A percentile compares a stretch with the other conserved stretches of the same genome.
Evolutionary conservation across 2,329 filamentous ascomycete species (phyloP).

Genomic region (Phaeosphaeriaceae sp.): DNA sequence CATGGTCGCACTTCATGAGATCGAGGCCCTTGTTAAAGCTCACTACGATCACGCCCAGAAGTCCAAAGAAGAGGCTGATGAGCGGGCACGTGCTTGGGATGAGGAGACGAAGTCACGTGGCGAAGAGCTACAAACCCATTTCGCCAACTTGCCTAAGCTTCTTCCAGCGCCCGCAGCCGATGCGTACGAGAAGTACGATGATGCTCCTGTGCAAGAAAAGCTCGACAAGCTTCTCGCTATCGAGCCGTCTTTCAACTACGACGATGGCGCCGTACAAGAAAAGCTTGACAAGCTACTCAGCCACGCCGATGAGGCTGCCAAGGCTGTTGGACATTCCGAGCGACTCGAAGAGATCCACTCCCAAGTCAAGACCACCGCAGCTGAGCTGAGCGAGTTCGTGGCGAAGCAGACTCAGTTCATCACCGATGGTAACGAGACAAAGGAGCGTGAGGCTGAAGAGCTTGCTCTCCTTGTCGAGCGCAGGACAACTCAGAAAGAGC

Average conservation of each 20-base stretch:
- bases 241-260: slow-evolving; percentile 23
- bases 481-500: slow-evolving; percentile 71
- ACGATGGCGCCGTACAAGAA: slow-evolving; percentile 65
- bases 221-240: slow-evolving; percentile 63
- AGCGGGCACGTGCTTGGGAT: slow-evolving; percentile 51
- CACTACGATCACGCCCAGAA: slow-evolving; percentile 89
- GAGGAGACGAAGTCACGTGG: slow-evolving; percentile 55
- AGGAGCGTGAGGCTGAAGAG: slow-evolving; percentile 81
- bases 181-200: slow-evolving; percentile 59
- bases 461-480: slow-evolving; percentile 82
- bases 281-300: slow-evolving; percentile 64
- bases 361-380: slow-evolving; percentile 83
- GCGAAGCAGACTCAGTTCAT: slow-evolving; percentile 77
- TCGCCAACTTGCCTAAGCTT: slow-evolving; percentile 54
- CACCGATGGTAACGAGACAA: slow-evolving; percentile 78
- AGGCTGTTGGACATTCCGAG: slow-evolving; percentile 77
- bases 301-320: slow-evolving; percentile 67
- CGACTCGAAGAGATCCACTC: slow-evolving; percentile 89
- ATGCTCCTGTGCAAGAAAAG: slow-evolving; percentile 65
- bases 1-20: slow-evolving; percentile 82
- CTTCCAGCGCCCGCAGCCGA: slow-evolving; percentile 57
- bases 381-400: slow-evolving; percentile 84
- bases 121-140: slow-evolving; percentile 52
- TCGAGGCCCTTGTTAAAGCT: slow-evolving; percentile 81
- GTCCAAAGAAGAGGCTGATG: slow-evolving; percentile 53